These are phyloP conservation scores for Ophiostoma ips DNA, from an alignment of 2,329 filamentous ascomycete species.

Conservation along the genomic window DNA sequence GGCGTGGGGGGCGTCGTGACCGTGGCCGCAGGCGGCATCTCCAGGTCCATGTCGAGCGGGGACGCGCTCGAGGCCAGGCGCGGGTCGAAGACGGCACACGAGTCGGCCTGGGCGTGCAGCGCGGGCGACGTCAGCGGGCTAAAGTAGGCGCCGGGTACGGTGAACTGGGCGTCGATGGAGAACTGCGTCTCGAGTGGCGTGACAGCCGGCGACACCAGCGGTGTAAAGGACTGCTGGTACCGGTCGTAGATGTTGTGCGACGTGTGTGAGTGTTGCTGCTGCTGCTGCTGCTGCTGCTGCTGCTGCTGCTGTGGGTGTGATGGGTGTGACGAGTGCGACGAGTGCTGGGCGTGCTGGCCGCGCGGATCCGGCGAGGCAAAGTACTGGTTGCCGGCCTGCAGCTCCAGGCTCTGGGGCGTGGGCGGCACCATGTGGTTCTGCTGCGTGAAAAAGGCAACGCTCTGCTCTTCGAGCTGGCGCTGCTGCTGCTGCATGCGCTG, in stretches of 20 bases:
- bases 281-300: constrained; percentile 25
- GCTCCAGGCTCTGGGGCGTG: constrained; percentile 68
- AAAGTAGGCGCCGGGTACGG: constrained; percentile 60
- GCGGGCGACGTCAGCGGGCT: constrained; percentile 73
- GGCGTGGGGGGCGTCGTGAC: not conserved
- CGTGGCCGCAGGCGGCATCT: constrained; percentile 22
- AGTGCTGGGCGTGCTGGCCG: constrained; percentile 35
- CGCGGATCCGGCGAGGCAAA: constrained; percentile 43
- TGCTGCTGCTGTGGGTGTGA: constrained; percentile 21
- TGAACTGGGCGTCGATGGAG: constrained; percentile 42
- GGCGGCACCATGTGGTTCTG: constrained; percentile 55
- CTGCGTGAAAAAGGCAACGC: constrained; percentile 37
- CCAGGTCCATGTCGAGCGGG: constrained; percentile 43
- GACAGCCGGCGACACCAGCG: constrained; percentile 70
- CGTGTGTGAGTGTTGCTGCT: constrained; percentile 14
- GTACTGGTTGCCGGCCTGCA: constrained; percentile 48
- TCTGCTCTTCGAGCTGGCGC: constrained; percentile 43
- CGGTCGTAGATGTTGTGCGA: constrained; percentile 51
- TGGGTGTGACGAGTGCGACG: constrained; percentile 34
- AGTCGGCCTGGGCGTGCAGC: constrained; percentile 55
- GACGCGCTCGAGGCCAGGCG: constrained; percentile 29
- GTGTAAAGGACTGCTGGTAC: constrained; percentile 61
- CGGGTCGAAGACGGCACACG: constrained; percentile 30
- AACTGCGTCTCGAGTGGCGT: constrained; percentile 65
- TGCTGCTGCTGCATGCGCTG: constrained; percentile 49